phyloP scores from a whole-genome alignment of 2,329 filamentous ascomycete species.

The Colletotrichum phormii region DNA sequence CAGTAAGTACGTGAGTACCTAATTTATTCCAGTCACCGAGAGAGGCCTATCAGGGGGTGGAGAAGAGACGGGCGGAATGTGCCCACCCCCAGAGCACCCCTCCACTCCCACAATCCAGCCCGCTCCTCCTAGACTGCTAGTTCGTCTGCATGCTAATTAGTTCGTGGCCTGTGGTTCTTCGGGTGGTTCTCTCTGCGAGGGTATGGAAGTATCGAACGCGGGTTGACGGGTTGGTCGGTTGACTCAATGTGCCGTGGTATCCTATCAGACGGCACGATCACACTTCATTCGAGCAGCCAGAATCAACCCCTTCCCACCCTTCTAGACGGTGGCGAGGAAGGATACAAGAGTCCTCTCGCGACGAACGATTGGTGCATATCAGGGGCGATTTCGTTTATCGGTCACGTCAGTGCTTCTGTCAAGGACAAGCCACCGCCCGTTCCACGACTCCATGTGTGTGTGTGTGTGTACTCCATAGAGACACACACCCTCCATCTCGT shows the following conservation, averaged over 20 bases:
- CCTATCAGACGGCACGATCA: slow-evolving; percentile 20
- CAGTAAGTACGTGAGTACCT: background rate
- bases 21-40: slow-evolving; percentile 21
- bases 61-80: background rate
- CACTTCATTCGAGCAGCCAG: background rate
- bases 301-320: background rate
- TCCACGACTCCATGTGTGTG: too few relatives aligned
- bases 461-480: background rate
- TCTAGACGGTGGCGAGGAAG: slow-evolving; percentile 27
- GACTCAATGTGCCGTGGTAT: slow-evolving; percentile 1
- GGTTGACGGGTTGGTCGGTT: background rate
- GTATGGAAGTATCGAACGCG: slow-evolving; percentile 6
- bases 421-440: background rate
- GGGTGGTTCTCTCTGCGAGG: background rate
- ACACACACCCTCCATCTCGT: slow-evolving; percentile 1
- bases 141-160: background rate
- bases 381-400: slow-evolving; percentile 15
- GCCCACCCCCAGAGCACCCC: slow-evolving; percentile 18
- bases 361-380: slow-evolving; percentile 2
- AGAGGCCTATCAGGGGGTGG: slow-evolving; percentile 28
- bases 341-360: background rate
- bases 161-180: background rate
- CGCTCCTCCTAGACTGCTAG: background rate
- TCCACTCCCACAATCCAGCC: slow-evolving; percentile 5
- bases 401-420: slow-evolving; percentile 18